Evolutionary conservation across 1,139 yeast genomes (phyloP), one percentile per base, ranked within the genome.

Genomic region (Magnusiomyces ingens): DNA sequence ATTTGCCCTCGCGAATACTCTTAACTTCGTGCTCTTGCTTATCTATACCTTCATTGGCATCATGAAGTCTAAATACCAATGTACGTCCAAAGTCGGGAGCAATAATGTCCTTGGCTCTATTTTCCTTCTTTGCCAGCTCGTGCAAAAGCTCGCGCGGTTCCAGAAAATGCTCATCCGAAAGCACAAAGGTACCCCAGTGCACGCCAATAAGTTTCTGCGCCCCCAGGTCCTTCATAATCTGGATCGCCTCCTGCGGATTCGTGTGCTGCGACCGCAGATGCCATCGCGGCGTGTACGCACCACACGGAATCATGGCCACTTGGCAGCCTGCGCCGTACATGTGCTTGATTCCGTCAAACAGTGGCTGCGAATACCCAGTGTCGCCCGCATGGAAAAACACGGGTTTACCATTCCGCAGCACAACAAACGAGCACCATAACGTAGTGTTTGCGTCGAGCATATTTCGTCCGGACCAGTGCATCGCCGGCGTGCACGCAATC

Each of bases 381-480:
- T 91, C 98, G 10, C 98, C 98, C 3, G 94, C 95, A 67, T 91
- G 98, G 72, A 83, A 91, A 47, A 90, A 72, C 0, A 89, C 66
- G 0, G 96, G 86, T 61, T 79, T 75, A 0, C 82, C 84, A 60
- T 86, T 78, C 55, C 81, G 78, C 52, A 81, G 73, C 11, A 91
- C 67, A 58, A 91, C 66, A 64, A 84, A 91, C 0, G 96, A 88
- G 60, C 95, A 86, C 98, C 98, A 91, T 50, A 91, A 71, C 0
- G 95, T 80, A 37, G 75, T 72, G 67, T 91, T 91, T 1, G 95
- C 79, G 66, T 91, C 98, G 29, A 83, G 65, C 32, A 91, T 69
- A 48, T 79, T 78, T 45, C 96, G 70, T 0, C 97, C 98, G 1
- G 95, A 86, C 98, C 98, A 91, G 69, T 91, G 98, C 97, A 91